Evolutionary conservation across 2,329 filamentous ascomycete species (phyloP), one percentile per base, ranked within the genome.

Genomic region (Orbilia ellipsospora): DNA sequence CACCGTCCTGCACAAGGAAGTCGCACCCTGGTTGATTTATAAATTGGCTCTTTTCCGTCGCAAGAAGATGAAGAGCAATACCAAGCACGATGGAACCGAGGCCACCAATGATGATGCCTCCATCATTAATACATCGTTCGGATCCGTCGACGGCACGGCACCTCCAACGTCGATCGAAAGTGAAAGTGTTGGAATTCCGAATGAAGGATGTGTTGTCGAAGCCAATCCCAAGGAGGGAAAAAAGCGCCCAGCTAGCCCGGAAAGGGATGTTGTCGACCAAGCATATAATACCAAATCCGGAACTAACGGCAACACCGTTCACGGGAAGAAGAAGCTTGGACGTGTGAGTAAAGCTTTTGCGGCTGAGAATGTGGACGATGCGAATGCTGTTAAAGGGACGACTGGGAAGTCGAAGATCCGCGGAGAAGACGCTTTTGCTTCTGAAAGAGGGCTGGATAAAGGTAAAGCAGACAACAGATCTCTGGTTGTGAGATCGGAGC

Each of bases 11-110:
- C 31, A 74, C 18, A 52, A 59, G 23, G 52, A 44, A 7, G 42
- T 60, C 15, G 50, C 70, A 0, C 70, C 70, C n/a, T 74, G 70
- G 70, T 44, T 74, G 2, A 13, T 74, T 1, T 74, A 74, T 31
- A 74, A 68, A 26, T 20, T 74, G 10, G 57, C 40, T 6, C 51
- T 74, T 6, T 63, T 74, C 10, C 56, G 70, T 16, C 70, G 70
- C n/a, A 74, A 74, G 23, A 42, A 60, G 18, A 52, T 57, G 18
- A 67, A 55, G 20, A 62, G 20, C 12, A 18, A 4, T 4, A 12
- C 23, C 13, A 73, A 63, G 16, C 12, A 8, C 12, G 62, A 65
- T 15, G 42, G 45, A 10, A 10, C 31, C n/a, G 60, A 63, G 15
- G n/a, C 20, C 8, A 20, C 26, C 16, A 51, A 28, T 12, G 42